These are phyloP conservation scores for Cunninghamia lanceolata DNA, from an alignment of 75 land plant genomes.

Conservation along the genomic window DNA sequence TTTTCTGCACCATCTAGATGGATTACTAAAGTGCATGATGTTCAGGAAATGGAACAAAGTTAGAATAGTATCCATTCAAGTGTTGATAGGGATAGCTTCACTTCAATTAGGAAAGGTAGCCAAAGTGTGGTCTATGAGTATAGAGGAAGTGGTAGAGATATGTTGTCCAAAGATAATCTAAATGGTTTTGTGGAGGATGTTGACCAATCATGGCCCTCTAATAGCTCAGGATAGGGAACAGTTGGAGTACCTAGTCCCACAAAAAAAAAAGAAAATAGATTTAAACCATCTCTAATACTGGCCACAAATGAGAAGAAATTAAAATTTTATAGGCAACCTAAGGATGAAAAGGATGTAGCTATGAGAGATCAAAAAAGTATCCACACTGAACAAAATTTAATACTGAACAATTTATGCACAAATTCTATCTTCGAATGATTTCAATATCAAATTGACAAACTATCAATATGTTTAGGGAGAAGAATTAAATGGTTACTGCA, in stretches of 20 bases:
- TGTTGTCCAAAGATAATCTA: conserved; percentile 1
- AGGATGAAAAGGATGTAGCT: background rate
- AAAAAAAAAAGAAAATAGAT: background rate
- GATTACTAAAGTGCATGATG: conserved; percentile 1
- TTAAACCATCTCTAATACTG: background rate
- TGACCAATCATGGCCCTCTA: conserved; percentile 12
- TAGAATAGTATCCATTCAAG: conserved; percentile 16
- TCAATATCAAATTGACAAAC: too few species aligned
- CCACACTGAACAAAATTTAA: too few species aligned
- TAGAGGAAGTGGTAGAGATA: conserved; percentile 7
- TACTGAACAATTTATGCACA: too few species aligned
- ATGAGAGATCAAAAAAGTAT: background rate
- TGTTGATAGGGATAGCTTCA: conserved; percentile 21
- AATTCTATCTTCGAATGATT: too few species aligned
- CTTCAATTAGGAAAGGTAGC: background rate
- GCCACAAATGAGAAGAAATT: background rate
- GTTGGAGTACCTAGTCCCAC: background rate
- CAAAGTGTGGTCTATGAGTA: background rate
- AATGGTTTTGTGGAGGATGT: conserved; percentile 11
- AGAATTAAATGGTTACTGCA: too few species aligned
- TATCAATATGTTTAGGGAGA: too few species aligned
- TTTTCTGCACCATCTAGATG: conserved; percentile 16
- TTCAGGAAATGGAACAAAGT: conserved; percentile 17
- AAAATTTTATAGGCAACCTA: background rate
- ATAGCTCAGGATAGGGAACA: conserved; percentile 6